Percentiles rank a stretch among this genome's conserved stretches.
phyloP scores from a whole-genome alignment of 148 eudicot species.

The Salicornia ramosissima region DNA sequence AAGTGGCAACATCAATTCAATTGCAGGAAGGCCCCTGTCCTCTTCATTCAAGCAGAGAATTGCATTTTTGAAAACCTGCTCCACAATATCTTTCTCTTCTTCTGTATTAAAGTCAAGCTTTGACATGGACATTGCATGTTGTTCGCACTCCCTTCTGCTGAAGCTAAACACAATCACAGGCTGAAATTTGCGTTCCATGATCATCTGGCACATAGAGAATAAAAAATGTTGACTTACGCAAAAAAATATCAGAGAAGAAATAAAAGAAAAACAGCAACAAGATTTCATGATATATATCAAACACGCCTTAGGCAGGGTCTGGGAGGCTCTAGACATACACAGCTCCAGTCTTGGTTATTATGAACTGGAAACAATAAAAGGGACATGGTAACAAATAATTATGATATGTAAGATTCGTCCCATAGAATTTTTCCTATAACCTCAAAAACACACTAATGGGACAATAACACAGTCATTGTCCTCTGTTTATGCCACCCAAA shows the following conservation, averaged over 20 bases:
- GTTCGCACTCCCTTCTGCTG: constrained; percentile 98
- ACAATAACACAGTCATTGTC: too few relatives aligned
- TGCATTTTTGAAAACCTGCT: constrained; percentile 80
- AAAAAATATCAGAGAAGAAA: neutral
- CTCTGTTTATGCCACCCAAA: too few relatives aligned
- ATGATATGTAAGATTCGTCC: neutral
- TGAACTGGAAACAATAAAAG: neutral
- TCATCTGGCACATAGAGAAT: constrained; percentile 52
- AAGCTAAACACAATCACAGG: constrained; percentile 97
- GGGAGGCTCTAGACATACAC: neutral
- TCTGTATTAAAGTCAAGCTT: constrained; percentile 88
- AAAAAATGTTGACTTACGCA: neutral
- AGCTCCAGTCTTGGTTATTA: neutral
- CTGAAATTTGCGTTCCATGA: constrained; percentile 97
- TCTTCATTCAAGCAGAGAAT: constrained; percentile 86
- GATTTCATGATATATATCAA: neutral
- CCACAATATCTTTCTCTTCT: constrained; percentile 87
- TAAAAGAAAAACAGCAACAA: constrained; percentile 2
- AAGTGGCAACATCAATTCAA: constrained; percentile 91
- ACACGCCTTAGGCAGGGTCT: neutral
- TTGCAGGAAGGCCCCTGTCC: constrained; percentile 85
- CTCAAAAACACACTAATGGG: too few relatives aligned
- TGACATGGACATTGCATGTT: constrained; percentile 97
- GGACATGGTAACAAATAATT: neutral
- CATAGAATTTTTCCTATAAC: too few relatives aligned